Evolutionary conservation across 306 rosid genomes (phyloP).

Genomic region (Delonix regia): DNA sequence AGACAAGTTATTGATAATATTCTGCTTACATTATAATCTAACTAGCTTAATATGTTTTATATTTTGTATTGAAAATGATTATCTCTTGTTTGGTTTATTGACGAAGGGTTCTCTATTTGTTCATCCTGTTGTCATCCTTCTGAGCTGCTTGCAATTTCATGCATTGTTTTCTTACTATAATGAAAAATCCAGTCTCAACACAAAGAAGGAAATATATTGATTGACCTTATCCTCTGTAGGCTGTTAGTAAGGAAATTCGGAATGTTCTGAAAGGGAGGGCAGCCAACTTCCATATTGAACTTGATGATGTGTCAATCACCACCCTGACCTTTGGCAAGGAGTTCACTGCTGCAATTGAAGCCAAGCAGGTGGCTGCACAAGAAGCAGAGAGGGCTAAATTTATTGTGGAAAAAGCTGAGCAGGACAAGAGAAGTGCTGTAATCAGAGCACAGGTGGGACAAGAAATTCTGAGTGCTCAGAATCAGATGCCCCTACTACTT

Average conservation of each 20-base stretch:
- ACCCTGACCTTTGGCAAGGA: slow-evolving; percentile 82
- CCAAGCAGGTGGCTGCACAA: slow-evolving; percentile 97
- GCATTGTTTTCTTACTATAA: slow-evolving; percentile 17
- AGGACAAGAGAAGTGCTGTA: slow-evolving; percentile 85
- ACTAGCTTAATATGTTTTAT: neutral
- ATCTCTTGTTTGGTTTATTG: neutral
- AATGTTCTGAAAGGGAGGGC: slow-evolving; percentile 81
- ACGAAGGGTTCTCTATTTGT: neutral
- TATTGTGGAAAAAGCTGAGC: slow-evolving; percentile 90
- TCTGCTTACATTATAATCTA: neutral
- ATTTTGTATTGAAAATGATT: neutral
- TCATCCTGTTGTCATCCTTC: slow-evolving; percentile 1
- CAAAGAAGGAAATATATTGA: neutral
- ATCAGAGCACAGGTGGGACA: slow-evolving; percentile 85
- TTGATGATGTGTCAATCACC: slow-evolving; percentile 90
- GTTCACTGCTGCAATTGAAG: slow-evolving; percentile 90
- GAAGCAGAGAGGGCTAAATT: slow-evolving; percentile 96
- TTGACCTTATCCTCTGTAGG: slow-evolving; percentile 46
- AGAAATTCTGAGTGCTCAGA: slow-evolving; percentile 15
- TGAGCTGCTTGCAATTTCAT: neutral
- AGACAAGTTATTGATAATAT: slow-evolving; percentile 13
- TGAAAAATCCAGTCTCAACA: slow-evolving; percentile 7
- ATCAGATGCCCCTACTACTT: neutral
- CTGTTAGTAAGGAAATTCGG: slow-evolving; percentile 86
- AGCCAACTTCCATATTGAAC: slow-evolving; percentile 78